phyloP scores from a whole-genome alignment of 2,329 filamentous ascomycete genomes.

The Mollisia scopiformis region DNA sequence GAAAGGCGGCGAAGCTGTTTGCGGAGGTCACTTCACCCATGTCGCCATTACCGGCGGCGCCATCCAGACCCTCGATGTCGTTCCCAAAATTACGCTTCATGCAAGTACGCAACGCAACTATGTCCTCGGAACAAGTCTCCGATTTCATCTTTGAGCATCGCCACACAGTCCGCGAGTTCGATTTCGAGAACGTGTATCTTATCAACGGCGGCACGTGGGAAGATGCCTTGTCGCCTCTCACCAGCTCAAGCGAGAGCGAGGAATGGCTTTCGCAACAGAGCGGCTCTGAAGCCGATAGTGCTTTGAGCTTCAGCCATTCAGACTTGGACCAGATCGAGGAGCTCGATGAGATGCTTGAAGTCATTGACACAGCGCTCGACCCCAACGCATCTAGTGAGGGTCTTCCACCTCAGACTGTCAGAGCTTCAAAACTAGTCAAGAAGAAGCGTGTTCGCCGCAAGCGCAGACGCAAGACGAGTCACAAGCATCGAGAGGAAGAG shows the following conservation, averaged over 20 bases:
- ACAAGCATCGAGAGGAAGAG: conserved; percentile 37
- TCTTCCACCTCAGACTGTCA: conserved; percentile 6
- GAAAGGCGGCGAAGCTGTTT: conserved; percentile 60
- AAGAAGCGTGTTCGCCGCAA: conserved; percentile 44
- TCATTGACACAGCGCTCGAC: conserved; percentile 26
- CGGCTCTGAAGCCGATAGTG: conserved; percentile 30
- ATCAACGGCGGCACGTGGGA: conserved; percentile 75
- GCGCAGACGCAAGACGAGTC: conserved; percentile 37
- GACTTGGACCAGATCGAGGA: conserved; percentile 29
- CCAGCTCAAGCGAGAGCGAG: conserved; percentile 45
- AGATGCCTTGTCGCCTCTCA: conserved; percentile 76
- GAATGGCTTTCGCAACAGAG: conserved; percentile 42
- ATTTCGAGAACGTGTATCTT: conserved; percentile 77
- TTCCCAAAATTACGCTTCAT: conserved; percentile 72
- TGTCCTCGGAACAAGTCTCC: conserved; percentile 73
- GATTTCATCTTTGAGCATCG: conserved; percentile 70
- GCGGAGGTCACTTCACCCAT: conserved; percentile 67
- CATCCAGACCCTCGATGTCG: conserved; percentile 57
- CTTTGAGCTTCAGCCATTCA: conserved; percentile 25
- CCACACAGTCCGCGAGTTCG: conserved; percentile 72
- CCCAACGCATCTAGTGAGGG: not conserved
- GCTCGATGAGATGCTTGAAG: conserved; percentile 30
- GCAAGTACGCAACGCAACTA: conserved; percentile 71
- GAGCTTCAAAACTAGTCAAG: conserved; percentile 41
- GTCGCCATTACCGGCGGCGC: conserved; percentile 60